Evolutionary conservation across 371 early-diverging fungal species (phyloP), one percentile per base, ranked within the genome.

Genomic region (Umbelopsis sp.): DNA sequence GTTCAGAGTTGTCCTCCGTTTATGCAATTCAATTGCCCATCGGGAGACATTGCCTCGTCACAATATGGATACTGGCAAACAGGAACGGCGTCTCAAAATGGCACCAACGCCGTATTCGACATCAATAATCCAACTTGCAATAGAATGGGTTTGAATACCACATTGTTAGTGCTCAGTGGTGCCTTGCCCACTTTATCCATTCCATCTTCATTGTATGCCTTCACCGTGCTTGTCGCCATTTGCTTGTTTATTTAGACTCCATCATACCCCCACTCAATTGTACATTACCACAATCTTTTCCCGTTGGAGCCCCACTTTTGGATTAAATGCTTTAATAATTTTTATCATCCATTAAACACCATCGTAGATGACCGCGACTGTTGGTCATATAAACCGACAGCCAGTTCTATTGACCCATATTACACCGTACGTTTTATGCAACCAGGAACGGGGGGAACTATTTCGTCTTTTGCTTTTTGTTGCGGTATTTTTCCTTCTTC

Each of bases 1-100:
- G 87, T 89, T 0, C 88, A 87, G 74, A 86, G 88, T 51, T 90
- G 90, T 70, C 90, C 90, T 41, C 81, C 85, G 38, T 86, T 81
- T 65, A 71, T 90, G 65, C 76, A 82, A 29, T 90, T 90, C 71
- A 76, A 63, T 18, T 90, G 90, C 66, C 90, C 90, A 9, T 66
- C 64, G 16, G 83, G 79, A 51, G 86, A 87, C 67, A 71, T 87
- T 50, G 84, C 78, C 5, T 38, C 67, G 6, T 62, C 75, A 0
- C 83, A 83, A 57, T 83, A 83, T 67, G 83, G 83, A 2, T 83
- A 79, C 64, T 83, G 83, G 83, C 74, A 78, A 50, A 74, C 66
- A 9, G 76, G 73, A 0, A 35, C 51, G 0, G 68, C 66, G 0
- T 44, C 65, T 3, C 65, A 65, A 2, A 79, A 79, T n/a, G 72